These are phyloP conservation scores for Mrakiaceae sp. DNA, from an alignment of 1,284 basidiomycete genomes.

Conservation along the genomic window DNA sequence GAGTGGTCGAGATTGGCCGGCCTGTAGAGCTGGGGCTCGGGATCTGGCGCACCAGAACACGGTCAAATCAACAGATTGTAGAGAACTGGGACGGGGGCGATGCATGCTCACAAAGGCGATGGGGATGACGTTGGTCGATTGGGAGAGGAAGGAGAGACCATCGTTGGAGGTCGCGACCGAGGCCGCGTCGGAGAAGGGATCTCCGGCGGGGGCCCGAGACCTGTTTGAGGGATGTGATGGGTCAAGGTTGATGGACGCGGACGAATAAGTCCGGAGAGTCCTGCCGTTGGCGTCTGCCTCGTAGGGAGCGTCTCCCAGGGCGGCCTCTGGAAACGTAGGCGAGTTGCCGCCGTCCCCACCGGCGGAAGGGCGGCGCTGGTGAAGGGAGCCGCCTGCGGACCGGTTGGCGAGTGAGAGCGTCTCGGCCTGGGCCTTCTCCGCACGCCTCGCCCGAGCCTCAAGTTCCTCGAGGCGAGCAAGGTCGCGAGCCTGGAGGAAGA, in stretches of 20 bases:
- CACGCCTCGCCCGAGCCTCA: constrained; percentile 25
- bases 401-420: constrained; percentile 10
- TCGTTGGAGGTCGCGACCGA: constrained; percentile 5
- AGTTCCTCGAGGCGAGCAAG: constrained; percentile 31
- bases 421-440: constrained; percentile 7
- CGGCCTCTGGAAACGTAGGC: not conserved
- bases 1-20: constrained; percentile 2
- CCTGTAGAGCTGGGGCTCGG: not conserved
- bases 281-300: not conserved
- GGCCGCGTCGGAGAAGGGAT: constrained; percentile 15
- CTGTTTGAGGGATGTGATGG: constrained; percentile 25
- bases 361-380: constrained; percentile 7
- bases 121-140: constrained; percentile 33
- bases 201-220: not conserved
- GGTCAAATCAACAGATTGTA: too few relatives aligned
- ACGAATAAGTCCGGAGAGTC: constrained; percentile 8
- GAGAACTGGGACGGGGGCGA: constrained; percentile 21
- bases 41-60: constrained; percentile 20
- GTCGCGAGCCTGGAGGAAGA: constrained; percentile 27
- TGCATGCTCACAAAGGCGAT: constrained; percentile 30
- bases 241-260: constrained; percentile 27
- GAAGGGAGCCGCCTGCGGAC: not conserved
- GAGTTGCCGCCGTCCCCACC: constrained; percentile 1
- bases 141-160: constrained; percentile 17
- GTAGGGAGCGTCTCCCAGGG: not conserved